Evolutionary conservation across 352 stramenopile genomes (phyloP).

Genomic region (Peronospora tabacina): DNA sequence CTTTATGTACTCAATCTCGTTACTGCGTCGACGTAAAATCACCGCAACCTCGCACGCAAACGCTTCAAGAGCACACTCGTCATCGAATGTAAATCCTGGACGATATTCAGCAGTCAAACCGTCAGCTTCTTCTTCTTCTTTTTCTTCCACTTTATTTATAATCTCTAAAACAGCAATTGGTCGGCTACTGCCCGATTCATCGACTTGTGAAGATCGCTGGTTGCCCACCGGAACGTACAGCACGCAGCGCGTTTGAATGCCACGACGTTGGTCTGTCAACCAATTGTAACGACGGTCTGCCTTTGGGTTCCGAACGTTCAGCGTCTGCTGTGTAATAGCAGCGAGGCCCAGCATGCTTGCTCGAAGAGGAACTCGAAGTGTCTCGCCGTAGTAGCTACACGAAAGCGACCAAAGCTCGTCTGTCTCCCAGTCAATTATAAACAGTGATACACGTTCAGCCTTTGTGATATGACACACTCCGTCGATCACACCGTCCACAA

Average conservation of each 20-base stretch:
- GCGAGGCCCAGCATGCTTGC: constrained; percentile 55
- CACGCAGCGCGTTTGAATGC: constrained; percentile 60
- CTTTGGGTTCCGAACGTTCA: constrained; percentile 68
- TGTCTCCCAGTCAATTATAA: constrained; percentile 81
- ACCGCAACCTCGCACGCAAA: constrained; percentile 83
- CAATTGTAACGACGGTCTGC: constrained; percentile 49
- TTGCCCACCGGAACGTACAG: constrained; percentile 82
- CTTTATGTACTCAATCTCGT: constrained; percentile 88
- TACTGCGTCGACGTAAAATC: constrained; percentile 69
- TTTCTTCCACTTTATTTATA: constrained; percentile 70
- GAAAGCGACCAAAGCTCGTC: constrained; percentile 77
- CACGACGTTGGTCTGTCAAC: constrained; percentile 45
- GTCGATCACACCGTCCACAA: constrained; percentile 78
- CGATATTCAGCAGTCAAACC: constrained; percentile 9
- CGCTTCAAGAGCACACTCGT: constrained; percentile 81
- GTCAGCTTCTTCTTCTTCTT: constrained; percentile 21
- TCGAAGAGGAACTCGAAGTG: constrained; percentile 50
- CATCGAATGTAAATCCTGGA: constrained; percentile 65
- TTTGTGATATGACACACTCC: constrained; percentile 78
- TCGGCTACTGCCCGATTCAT: constrained; percentile 31
- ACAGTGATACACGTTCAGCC: constrained; percentile 63
- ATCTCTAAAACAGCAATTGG: constrained; percentile 85
- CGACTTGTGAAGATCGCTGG: constrained; percentile 32
- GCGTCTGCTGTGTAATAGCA: constrained; percentile 45
- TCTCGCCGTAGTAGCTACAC: constrained; percentile 66